Conservation (phyloP, 75 land plant genomes). For the Chamaecyparis obtusa region DNA sequence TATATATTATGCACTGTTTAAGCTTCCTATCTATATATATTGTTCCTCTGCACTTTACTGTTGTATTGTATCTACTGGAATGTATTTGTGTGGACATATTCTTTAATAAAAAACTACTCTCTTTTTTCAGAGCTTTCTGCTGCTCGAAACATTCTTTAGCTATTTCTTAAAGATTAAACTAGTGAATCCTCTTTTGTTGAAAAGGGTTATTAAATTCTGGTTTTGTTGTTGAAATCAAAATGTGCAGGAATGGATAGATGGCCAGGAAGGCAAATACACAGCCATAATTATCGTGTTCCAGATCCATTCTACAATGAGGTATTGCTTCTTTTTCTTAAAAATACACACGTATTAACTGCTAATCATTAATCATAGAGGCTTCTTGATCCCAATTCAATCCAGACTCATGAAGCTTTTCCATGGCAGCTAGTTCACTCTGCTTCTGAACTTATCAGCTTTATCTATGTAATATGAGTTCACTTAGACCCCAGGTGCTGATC, state of each 20-base stretch:
- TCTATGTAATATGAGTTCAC: no score
- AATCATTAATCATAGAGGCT: neutral
- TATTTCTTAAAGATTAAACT: no score
- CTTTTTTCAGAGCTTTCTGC: no score
- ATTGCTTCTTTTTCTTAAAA: neutral
- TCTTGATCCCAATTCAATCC: neutral
- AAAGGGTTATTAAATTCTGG: neutral
- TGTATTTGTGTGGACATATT: no score
- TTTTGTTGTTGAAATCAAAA: neutral
- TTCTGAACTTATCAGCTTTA: no score
- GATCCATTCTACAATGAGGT: conserved; percentile 76
- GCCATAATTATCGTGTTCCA: conserved; percentile 78
- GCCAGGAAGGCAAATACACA: conserved; percentile 81
- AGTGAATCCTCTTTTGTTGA: neutral
- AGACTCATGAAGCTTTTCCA: neutral
- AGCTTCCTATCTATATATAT: no score
- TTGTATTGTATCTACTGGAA: no score
- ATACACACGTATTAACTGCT: neutral
- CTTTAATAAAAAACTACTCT: no score
- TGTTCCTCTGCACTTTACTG: no score
- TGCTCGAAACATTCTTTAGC: no score
- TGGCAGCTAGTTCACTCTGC: neutral
- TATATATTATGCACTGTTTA: no score
- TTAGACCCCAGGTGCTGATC: no score
- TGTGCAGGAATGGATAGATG: conserved; percentile 63